Conservation (phyloP, 176 grass and related monocot species). For the Otatea glauca region DNA sequence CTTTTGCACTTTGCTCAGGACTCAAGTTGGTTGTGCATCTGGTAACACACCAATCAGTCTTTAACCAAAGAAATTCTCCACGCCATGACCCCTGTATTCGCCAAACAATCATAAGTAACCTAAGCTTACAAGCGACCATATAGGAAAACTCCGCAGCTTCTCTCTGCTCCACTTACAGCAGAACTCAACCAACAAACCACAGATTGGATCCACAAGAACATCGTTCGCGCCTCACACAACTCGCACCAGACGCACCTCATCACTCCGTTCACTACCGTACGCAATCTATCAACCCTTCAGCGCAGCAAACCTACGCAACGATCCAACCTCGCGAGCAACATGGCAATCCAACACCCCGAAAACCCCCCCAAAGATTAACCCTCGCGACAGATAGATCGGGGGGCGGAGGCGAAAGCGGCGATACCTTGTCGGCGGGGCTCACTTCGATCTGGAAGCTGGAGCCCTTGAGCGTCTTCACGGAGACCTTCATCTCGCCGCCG, state of each 20-base stretch:
- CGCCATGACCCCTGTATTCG: background rate
- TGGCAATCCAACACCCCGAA: background rate
- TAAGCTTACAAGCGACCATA: background rate
- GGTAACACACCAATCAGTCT: background rate
- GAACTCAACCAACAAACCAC: background rate
- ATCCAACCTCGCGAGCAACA: background rate
- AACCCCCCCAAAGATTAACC: too few species aligned
- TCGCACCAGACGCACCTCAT: background rate
- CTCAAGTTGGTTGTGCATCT: constrained; percentile 14
- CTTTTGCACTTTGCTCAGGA: background rate
- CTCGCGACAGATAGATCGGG: constrained; percentile 42
- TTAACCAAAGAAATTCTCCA: background rate
- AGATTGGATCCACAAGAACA: constrained; percentile 39
- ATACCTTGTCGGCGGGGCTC: constrained; percentile 59
- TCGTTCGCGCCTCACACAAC: background rate
- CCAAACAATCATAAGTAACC: constrained; percentile 26
- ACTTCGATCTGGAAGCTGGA: constrained; percentile 84
- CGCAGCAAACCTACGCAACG: background rate
- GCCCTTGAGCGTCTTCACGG: constrained; percentile 80
- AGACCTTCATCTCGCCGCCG: constrained; percentile 69
- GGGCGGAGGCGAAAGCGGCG: background rate
- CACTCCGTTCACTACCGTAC: background rate
- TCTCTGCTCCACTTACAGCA: background rate
- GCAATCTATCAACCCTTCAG: background rate
- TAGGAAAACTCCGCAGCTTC: constrained; percentile 11